Evolutionary conservation across 257 asterid genomes (phyloP).

Genomic region (Solanum appendiculatum): DNA sequence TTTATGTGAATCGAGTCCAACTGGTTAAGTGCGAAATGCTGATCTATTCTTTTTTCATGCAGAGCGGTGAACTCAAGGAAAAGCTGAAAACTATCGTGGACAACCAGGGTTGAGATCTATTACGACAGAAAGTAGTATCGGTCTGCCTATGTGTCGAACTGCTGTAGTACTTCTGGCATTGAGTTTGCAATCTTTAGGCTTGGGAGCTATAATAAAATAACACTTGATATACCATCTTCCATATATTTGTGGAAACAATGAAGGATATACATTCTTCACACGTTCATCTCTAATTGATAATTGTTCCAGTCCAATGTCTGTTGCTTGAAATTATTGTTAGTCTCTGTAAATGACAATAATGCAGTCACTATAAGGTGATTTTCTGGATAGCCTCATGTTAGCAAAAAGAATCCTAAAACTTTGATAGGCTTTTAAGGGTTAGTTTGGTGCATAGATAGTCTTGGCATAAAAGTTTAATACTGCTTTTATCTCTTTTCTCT

Average conservation of each 20-base stretch:
- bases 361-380: neutral
- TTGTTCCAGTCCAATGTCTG: neutral
- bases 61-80: slow-evolving; percentile 74
- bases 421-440: neutral
- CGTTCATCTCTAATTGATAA: neutral
- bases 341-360: neutral
- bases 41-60: slow-evolving; percentile 15
- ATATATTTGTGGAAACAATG: neutral
- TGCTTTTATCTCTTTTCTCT: neutral
- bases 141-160: neutral
- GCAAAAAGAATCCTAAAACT: neutral
- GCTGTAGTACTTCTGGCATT: neutral
- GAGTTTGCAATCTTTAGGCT: neutral
- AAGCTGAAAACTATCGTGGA: slow-evolving; percentile 37
- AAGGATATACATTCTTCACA: neutral
- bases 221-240: neutral
- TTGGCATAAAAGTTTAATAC: neutral
- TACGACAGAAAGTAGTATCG: neutral
- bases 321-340: neutral
- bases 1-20: neutral
- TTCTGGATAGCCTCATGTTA: neutral
- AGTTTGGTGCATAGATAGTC: neutral
- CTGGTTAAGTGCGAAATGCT: neutral
- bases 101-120: slow-evolving; percentile 13
- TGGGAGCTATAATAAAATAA: neutral